Conservation (phyloP, 2,329 filamentous ascomycete genomes). For the Tolypocladium paradoxum region DNA sequence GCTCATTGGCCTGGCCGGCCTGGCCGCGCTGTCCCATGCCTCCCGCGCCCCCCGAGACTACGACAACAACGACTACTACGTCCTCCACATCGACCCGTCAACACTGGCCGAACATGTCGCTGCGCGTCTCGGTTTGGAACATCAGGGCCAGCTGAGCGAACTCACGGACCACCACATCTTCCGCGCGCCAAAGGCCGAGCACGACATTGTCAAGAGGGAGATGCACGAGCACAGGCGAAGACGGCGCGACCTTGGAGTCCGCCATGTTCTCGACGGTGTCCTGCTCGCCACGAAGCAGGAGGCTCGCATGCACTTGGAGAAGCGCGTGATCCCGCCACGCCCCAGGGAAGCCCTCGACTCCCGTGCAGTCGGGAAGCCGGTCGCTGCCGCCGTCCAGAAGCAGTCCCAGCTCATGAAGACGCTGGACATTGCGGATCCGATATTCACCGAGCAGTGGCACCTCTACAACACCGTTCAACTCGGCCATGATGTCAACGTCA, state of each 20-base stretch:
- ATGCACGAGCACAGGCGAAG: slow-evolving; percentile 45
- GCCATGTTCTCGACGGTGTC: slow-evolving; percentile 60
- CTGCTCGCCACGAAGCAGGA: slow-evolving; percentile 68
- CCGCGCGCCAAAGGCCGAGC: slow-evolving; percentile 52
- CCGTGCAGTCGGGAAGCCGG: slow-evolving; percentile 8
- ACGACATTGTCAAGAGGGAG: slow-evolving; percentile 47
- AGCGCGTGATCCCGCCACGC: slow-evolving; percentile 34
- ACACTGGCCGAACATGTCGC: slow-evolving; percentile 61
- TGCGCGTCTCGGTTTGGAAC: slow-evolving; percentile 57
- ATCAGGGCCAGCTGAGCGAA: slow-evolving; percentile 73
- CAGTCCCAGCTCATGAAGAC: slow-evolving; percentile 50
- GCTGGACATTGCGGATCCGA: slow-evolving; percentile 77
- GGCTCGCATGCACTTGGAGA: slow-evolving; percentile 39
- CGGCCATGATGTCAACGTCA: slow-evolving; percentile 95
- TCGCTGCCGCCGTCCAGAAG: slow-evolving; percentile 37
- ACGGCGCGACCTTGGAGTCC: slow-evolving; percentile 43
- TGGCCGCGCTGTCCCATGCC: slow-evolving; percentile 37
- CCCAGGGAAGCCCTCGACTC: slow-evolving; percentile 16
- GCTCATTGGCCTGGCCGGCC: slow-evolving; percentile 41
- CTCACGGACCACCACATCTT: slow-evolving; percentile 80
- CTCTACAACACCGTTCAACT: slow-evolving; percentile 70
- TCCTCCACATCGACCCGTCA: slow-evolving; percentile 65
- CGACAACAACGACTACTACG: slow-evolving; percentile 81
- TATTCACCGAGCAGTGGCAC: slow-evolving; percentile 94
- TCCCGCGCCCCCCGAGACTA: slow-evolving; percentile 56